Conservation (phyloP, 148 eudicot genomes). For the Rhododendron ovatum region DNA sequence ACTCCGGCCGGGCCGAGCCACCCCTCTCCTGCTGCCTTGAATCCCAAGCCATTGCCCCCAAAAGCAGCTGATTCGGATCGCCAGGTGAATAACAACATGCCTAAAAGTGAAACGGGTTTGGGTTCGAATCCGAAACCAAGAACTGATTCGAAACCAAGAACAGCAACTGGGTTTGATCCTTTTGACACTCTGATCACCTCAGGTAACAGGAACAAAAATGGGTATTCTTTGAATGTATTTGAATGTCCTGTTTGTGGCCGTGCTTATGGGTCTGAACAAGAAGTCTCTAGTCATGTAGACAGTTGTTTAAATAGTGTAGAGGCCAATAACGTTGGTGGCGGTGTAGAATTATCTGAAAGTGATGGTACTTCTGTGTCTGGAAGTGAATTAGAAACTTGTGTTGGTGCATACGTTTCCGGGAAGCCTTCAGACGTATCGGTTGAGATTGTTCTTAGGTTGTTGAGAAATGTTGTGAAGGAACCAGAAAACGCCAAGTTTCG, state of each 20-base stretch:
- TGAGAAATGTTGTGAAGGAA: constrained; percentile 67
- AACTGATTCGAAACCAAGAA: not conserved
- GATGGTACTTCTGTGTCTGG: constrained; percentile 15
- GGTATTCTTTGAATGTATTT: constrained; percentile 62
- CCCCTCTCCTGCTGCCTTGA: constrained; percentile 10
- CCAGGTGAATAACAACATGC: constrained; percentile 12
- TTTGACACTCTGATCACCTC: constrained; percentile 69
- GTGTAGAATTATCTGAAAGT: constrained; percentile 13
- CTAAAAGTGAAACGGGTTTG: constrained; percentile 1
- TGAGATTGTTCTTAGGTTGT: constrained; percentile 61
- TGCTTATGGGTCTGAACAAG: constrained; percentile 69
- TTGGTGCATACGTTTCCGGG: constrained; percentile 67
- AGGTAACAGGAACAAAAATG: constrained; percentile 64
- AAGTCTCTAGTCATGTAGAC: constrained; percentile 76
- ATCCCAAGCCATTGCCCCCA: constrained; percentile 41
- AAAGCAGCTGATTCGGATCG: constrained; percentile 26
- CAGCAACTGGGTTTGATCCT: constrained; percentile 66
- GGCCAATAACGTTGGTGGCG: constrained; percentile 17
- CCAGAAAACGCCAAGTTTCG: constrained; percentile 84
- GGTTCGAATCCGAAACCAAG: constrained; percentile 12
- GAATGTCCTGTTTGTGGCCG: constrained; percentile 88
- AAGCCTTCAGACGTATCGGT: constrained; percentile 60
- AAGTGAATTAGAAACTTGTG: constrained; percentile 48
- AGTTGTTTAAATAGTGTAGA: constrained; percentile 42
- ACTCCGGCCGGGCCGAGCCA: constrained; percentile 21